phyloP scores from a whole-genome alignment of 1,139 yeast genomes.

The Protomyces gravidus region DNA sequence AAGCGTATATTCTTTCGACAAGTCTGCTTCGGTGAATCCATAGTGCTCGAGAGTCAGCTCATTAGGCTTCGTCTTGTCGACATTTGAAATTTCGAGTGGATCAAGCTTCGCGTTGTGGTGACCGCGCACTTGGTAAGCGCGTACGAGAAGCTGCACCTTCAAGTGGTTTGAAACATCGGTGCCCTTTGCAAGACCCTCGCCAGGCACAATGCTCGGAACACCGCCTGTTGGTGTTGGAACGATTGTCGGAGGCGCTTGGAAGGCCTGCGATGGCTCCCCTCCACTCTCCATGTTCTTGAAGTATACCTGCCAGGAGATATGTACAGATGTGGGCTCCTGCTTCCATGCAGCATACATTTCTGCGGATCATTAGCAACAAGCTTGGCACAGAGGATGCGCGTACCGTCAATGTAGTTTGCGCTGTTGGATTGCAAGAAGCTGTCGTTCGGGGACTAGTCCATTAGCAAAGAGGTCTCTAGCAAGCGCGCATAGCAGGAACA shows the following conservation, averaged over 20 bases:
- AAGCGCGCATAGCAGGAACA: background rate
- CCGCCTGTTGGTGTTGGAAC: constrained; percentile 67
- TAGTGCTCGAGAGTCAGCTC: constrained; percentile 89
- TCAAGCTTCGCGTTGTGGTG: constrained; percentile 93
- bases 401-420: constrained; percentile 83
- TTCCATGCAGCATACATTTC: constrained; percentile 94
- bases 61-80: constrained; percentile 60
- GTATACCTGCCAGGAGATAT: constrained; percentile 91
- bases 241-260: constrained; percentile 83
- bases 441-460: constrained; percentile 10
- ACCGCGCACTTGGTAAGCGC: constrained; percentile 98
- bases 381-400: background rate
- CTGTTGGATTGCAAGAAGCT: constrained; percentile 72
- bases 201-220: constrained; percentile 52
- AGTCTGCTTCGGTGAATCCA: constrained; percentile 81
- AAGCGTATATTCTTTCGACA: constrained; percentile 75
- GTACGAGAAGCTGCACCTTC: constrained; percentile 90
- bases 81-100: constrained; percentile 86
- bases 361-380: background rate
- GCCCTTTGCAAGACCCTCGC: constrained; percentile 43
- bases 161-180: constrained; percentile 75
- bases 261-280: constrained; percentile 71
- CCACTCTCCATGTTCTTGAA: constrained; percentile 77
- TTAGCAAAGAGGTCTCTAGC: background rate
- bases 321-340: constrained; percentile 83